Conservation (phyloP, 1,284 basidiomycete genomes). For the Puccinia coronata region DNA sequence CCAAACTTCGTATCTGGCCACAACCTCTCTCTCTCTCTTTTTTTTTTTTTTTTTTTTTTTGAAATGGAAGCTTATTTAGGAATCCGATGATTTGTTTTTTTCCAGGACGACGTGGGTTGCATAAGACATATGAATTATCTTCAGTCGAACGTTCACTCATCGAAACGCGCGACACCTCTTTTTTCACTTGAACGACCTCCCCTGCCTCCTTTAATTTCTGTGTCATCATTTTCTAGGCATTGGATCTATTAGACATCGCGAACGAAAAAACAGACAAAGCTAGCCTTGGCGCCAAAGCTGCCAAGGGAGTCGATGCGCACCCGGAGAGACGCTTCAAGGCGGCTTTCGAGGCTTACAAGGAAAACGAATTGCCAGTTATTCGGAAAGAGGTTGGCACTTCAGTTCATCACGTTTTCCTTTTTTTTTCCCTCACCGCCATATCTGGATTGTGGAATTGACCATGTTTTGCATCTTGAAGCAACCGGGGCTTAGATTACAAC, state of each 20-base stretch:
- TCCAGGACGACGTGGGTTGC: slow-evolving; percentile 33
- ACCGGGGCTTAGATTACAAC: slow-evolving; percentile 57
- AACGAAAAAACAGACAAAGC: slow-evolving; percentile 57
- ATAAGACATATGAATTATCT: not conserved
- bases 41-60: too few species aligned
- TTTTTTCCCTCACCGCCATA: not conserved
- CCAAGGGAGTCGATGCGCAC: slow-evolving; percentile 56
- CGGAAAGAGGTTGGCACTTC: slow-evolving; percentile 27
- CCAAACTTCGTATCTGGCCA: not conserved
- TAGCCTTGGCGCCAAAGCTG: slow-evolving; percentile 56
- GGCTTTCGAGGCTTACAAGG: slow-evolving; percentile 47
- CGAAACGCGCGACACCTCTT: too few species aligned
- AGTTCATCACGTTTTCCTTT: not conserved
- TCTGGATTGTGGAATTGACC: not conserved
- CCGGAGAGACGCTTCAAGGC: slow-evolving; percentile 59
- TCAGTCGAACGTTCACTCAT: not conserved
- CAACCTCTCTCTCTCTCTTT: too few species aligned
- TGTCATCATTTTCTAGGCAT: slow-evolving; percentile 55
- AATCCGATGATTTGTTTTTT: not conserved
- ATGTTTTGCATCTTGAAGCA: slow-evolving; percentile 47
- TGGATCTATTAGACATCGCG: slow-evolving; percentile 57
- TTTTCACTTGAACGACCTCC: not conserved
- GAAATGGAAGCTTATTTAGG: too few species aligned
- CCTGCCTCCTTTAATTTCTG: not conserved
- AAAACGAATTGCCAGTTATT: slow-evolving; percentile 31